phyloP scores from a whole-genome alignment of 345 rosid genomes.

The Eutrema heterophyllum region DNA sequence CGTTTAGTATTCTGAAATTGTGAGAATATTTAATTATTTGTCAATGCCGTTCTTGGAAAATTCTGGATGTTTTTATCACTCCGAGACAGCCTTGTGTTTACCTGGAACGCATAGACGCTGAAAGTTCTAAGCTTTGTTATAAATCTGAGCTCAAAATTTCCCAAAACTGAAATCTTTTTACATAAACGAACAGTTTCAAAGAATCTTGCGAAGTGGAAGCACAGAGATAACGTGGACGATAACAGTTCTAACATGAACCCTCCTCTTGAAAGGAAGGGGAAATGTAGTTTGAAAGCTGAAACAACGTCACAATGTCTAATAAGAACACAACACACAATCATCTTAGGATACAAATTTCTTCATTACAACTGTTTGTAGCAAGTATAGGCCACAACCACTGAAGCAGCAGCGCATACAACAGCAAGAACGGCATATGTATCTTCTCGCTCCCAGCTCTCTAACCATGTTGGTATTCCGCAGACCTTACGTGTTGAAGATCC shows the following conservation, averaged over 20 bases:
- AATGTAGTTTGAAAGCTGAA: constrained; percentile 7
- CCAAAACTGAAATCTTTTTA: neutral
- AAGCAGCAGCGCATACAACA: constrained; percentile 73
- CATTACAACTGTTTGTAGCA: constrained; percentile 64
- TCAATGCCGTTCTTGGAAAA: constrained; percentile 3
- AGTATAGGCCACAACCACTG: constrained; percentile 70
- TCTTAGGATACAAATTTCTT: neutral
- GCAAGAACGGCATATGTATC: constrained; percentile 88
- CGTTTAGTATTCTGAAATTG: constrained; percentile 6
- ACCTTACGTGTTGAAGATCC: constrained; percentile 45
- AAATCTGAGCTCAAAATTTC: neutral
- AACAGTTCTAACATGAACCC: constrained; percentile 4
- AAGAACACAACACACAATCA: constrained; percentile 19
- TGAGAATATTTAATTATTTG: constrained; percentile 2
- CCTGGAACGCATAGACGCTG: neutral
- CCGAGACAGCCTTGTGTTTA: neutral
- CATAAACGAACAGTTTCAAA: neutral
- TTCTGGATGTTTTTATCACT: neutral
- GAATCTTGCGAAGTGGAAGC: neutral
- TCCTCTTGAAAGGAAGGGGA: constrained; percentile 11
- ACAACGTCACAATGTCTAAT: neutral
- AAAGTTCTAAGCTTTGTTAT: neutral
- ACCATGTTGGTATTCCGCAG: constrained; percentile 64
- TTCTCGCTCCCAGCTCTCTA: constrained; percentile 88
- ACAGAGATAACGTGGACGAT: neutral